Conservation (phyloP, 2,329 filamentous ascomycete species). For the Orbilia ellipsospora region DNA sequence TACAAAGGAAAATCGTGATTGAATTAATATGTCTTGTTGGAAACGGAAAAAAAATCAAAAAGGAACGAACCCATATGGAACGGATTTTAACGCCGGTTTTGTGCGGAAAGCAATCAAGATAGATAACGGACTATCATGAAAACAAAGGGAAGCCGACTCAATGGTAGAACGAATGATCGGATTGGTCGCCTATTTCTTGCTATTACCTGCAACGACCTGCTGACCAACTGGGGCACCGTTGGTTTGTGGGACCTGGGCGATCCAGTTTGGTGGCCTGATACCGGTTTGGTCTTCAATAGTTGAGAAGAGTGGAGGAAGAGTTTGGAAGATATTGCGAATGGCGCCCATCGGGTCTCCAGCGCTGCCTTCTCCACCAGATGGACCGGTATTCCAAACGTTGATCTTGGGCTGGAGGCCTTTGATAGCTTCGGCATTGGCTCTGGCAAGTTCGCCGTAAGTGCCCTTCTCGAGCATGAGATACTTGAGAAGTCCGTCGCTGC, state of each 20-base stretch:
- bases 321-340: slow-evolving; percentile 85
- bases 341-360: slow-evolving; percentile 70
- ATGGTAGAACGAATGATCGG: slow-evolving; percentile 4
- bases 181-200: slow-evolving; percentile 8
- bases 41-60: slow-evolving; percentile 11
- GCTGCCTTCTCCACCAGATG: slow-evolving; percentile 63
- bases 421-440: slow-evolving; percentile 80
- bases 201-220: slow-evolving; percentile 21
- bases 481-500: slow-evolving; percentile 80
- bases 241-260: slow-evolving; percentile 56
- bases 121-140: slow-evolving; percentile 9
- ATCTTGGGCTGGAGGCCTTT: slow-evolving; percentile 85
- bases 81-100: slow-evolving; percentile 32
- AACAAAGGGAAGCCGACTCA: slow-evolving; percentile 21
- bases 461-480: slow-evolving; percentile 89
- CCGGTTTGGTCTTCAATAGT: slow-evolving; percentile 92
- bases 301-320: slow-evolving; percentile 80
- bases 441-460: slow-evolving; percentile 79
- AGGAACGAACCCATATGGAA: slow-evolving; percentile 7
- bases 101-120: slow-evolving; percentile 4
- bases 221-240: slow-evolving; percentile 38
- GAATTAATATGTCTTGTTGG: slow-evolving; percentile 24
- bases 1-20: slow-evolving; percentile 20
- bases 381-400: slow-evolving; percentile 86
- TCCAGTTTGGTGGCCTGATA: slow-evolving; percentile 80